Evolutionary conservation across 2,329 filamentous ascomycete genomes (phyloP).

Genomic region (Didymella arachidicola): DNA sequence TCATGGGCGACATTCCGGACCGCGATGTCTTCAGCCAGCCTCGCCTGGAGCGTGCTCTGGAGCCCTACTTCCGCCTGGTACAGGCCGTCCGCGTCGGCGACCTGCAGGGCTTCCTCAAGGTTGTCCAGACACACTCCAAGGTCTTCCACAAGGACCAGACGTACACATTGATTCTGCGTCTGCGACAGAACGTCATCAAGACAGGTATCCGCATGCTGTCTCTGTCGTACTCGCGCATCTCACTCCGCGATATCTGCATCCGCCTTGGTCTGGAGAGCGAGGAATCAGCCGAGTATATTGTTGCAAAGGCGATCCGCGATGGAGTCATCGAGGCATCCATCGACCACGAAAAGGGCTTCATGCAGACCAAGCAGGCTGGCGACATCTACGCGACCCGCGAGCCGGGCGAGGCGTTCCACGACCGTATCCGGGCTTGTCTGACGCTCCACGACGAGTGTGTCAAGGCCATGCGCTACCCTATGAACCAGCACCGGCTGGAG

Average conservation of each 20-base stretch:
- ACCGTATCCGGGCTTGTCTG: conserved; percentile 91
- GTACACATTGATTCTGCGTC: conserved; percentile 91
- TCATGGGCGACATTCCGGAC: conserved; percentile 99
- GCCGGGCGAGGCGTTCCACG: conserved; percentile 96
- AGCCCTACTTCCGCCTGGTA: conserved; percentile 92
- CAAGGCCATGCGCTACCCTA: conserved; percentile 99
- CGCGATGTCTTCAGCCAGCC: conserved; percentile 92
- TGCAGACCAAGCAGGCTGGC: conserved; percentile 97
- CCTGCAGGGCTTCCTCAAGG: conserved; percentile 88
- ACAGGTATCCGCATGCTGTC: conserved; percentile 99
- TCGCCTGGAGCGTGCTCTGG: conserved; percentile 82
- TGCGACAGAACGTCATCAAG: conserved; percentile 99
- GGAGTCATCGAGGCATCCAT: conserved; percentile 95
- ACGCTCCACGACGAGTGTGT: conserved; percentile 96
- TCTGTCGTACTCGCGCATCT: conserved; percentile 95
- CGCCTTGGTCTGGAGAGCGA: conserved; percentile 92
- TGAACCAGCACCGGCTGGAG: conserved; percentile 98
- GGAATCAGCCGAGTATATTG: conserved; percentile 98
- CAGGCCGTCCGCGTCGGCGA: conserved; percentile 97
- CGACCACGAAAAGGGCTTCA: conserved; percentile 93
- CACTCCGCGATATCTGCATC: conserved; percentile 95
- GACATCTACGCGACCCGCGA: conserved; percentile 97
- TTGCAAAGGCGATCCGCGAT: conserved; percentile 96
- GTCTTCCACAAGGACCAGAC: conserved; percentile 93
- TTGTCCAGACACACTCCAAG: conserved; percentile 80